Conservation (phyloP, 1,284 basidiomycete genomes). For the Pyrrhoderma lamaoense region DNA sequence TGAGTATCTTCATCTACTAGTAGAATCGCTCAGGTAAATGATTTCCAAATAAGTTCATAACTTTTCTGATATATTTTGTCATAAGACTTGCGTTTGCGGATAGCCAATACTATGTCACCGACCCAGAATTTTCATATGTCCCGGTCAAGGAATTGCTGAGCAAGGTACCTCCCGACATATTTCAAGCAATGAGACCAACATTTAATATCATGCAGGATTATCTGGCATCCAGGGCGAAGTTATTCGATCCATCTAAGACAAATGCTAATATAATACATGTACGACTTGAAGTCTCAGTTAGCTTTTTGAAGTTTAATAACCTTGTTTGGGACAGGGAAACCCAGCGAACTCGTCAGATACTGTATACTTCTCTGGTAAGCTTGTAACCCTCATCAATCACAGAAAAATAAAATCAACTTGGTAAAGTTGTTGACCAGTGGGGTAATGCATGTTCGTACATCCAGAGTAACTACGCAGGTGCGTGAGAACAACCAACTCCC, state of each 20-base stretch:
- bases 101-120: conserved; percentile 84
- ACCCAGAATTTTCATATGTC: conserved; percentile 69
- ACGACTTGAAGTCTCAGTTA: conserved; percentile 21
- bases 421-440: conserved; percentile 72
- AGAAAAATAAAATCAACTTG: conserved; percentile 3
- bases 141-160: conserved; percentile 75
- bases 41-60: conserved; percentile 24
- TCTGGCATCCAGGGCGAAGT: conserved; percentile 68
- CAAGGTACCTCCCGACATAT: conserved; percentile 45
- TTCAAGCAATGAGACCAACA: background rate
- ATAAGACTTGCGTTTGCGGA: conserved; percentile 69
- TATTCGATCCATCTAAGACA: conserved; percentile 67
- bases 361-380: conserved; percentile 79
- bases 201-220: conserved; percentile 51
- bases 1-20: conserved; percentile 82
- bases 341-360: conserved; percentile 84
- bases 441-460: conserved; percentile 95
- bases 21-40: conserved; percentile 69
- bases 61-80: background rate
- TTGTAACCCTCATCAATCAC: conserved; percentile 3
- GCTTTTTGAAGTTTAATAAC: background rate
- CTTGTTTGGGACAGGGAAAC: conserved; percentile 46
- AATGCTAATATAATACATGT: conserved; percentile 66
- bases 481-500: conserved; percentile 21
- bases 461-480: conserved; percentile 84